A percentile compares a stretch with the other conserved stretches of the same genome.
phyloP scores from a whole-genome alignment of 306 rosid species.

The Calophaca sinica region DNA sequence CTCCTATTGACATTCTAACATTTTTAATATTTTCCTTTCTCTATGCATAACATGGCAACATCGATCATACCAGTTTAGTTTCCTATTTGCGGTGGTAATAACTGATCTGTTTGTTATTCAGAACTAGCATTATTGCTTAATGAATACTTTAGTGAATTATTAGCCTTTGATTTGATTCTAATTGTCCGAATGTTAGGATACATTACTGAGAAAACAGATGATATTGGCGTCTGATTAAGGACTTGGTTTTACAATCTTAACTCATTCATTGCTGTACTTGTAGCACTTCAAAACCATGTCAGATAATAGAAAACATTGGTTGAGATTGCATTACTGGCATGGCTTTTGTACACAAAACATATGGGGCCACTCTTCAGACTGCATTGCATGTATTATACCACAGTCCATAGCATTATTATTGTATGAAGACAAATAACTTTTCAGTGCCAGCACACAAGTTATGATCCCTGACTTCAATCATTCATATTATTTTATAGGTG shows the following conservation, averaged over 20 bases:
- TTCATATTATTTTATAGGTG: constrained; percentile 44
- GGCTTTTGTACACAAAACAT: constrained; percentile 6
- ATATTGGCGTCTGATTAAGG: constrained; percentile 53
- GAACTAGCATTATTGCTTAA: constrained; percentile 45
- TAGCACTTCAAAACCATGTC: constrained; percentile 63
- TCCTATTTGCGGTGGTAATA: constrained; percentile 35
- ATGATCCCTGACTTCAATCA: constrained; percentile 51
- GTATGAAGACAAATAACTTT: constrained; percentile 44
- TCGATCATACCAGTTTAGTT: constrained; percentile 9
- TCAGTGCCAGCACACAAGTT: constrained; percentile 47
- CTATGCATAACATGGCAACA: constrained; percentile 46
- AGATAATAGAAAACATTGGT: constrained; percentile 40
- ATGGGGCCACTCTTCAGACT: constrained; percentile 41
- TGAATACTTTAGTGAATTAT: constrained; percentile 46
- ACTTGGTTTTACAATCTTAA: constrained; percentile 40
- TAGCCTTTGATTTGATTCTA: constrained; percentile 67
- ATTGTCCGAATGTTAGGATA: constrained; percentile 67
- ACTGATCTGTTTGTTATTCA: constrained; percentile 53
- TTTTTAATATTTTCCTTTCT: constrained; percentile 7
- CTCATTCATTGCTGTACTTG: constrained; percentile 62
- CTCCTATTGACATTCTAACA: constrained; percentile 40
- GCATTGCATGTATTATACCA: constrained; percentile 44
- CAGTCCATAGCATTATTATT: constrained; percentile 32
- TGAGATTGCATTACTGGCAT: constrained; percentile 49
- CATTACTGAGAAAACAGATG: constrained; percentile 52